Evolutionary conservation across 306 rosid genomes (phyloP).

Genomic region (Begonia masoniana): DNA sequence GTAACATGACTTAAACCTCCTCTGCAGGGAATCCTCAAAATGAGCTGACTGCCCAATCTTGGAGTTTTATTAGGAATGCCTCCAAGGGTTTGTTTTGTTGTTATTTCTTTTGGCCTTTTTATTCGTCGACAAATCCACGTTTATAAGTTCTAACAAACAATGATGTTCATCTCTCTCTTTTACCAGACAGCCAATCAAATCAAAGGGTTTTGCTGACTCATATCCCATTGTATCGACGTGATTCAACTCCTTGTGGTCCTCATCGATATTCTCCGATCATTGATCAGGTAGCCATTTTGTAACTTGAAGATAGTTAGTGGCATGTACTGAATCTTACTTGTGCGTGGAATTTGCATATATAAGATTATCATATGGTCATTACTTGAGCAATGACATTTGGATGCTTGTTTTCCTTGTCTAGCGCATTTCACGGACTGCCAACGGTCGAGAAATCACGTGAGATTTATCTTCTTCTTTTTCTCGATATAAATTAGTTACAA

Average conservation of each 20-base stretch:
- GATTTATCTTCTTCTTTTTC: constrained; percentile 24
- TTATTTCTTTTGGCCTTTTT: not conserved
- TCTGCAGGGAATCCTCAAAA: constrained; percentile 43
- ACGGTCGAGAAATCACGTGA: constrained; percentile 31
- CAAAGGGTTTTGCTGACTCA: constrained; percentile 72
- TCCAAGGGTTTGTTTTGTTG: constrained; percentile 39
- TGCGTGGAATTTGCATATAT: constrained; percentile 2
- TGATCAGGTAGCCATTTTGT: constrained; percentile 47
- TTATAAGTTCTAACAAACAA: not conserved
- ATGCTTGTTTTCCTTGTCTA: constrained; percentile 21
- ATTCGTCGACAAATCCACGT: too few relatives aligned
- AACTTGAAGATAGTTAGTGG: not conserved
- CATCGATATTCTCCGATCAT: constrained; percentile 43
- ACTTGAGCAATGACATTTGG: constrained; percentile 12
- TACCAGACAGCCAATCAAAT: not conserved
- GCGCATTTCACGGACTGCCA: constrained; percentile 24
- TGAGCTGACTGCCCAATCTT: constrained; percentile 30
- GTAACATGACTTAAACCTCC: constrained; percentile 6
- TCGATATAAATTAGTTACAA: not conserved
- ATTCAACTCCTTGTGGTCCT: constrained; percentile 53
- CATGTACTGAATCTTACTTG: not conserved
- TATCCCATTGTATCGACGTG: constrained; percentile 61
- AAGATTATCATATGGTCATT: constrained; percentile 7
- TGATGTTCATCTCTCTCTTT: constrained; percentile 19
- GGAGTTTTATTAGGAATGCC: constrained; percentile 47